phyloP scores from a whole-genome alignment of 1,284 basidiomycete species.

The Cystobasidiaceae sp. region DNA sequence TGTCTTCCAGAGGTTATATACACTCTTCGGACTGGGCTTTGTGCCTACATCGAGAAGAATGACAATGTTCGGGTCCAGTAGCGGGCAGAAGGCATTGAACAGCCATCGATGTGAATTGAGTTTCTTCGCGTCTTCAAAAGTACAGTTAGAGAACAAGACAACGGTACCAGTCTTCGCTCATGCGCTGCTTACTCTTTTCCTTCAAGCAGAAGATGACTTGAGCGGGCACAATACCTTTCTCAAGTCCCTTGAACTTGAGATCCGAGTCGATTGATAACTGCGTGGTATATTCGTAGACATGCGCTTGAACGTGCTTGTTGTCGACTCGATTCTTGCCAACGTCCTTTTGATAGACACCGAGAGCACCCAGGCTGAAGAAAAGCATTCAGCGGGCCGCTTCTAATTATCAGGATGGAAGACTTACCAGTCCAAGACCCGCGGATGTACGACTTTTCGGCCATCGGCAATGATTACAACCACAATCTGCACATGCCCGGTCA shows the following conservation, averaged over 20 bases:
- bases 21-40: constrained; percentile 70
- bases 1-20: constrained; percentile 92
- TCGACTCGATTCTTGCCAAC: constrained; percentile 89
- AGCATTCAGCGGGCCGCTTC: not conserved
- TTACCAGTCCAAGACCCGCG: constrained; percentile 82
- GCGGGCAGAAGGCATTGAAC: constrained; percentile 72
- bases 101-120: constrained; percentile 95
- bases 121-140: constrained; percentile 45
- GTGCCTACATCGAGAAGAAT: constrained; percentile 91
- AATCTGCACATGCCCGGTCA: constrained; percentile 56
- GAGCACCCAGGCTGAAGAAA: constrained; percentile 54
- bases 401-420: constrained; percentile 37
- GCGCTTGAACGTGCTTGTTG: constrained; percentile 68
- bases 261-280: constrained; percentile 65
- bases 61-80: constrained; percentile 72
- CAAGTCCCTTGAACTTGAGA: constrained; percentile 46
- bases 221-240: constrained; percentile 66
- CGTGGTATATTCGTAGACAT: constrained; percentile 65
- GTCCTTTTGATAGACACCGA: constrained; percentile 57
- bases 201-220: constrained; percentile 89
- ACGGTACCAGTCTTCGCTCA: not conserved
- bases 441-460: constrained; percentile 85
- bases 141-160: constrained; percentile 12
- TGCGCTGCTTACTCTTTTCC: constrained; percentile 60
- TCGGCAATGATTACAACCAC: constrained; percentile 81